Evolutionary conservation across 2,329 filamentous ascomycete genomes (phyloP).

Genomic region (Coniochaeta pulveracea): DNA sequence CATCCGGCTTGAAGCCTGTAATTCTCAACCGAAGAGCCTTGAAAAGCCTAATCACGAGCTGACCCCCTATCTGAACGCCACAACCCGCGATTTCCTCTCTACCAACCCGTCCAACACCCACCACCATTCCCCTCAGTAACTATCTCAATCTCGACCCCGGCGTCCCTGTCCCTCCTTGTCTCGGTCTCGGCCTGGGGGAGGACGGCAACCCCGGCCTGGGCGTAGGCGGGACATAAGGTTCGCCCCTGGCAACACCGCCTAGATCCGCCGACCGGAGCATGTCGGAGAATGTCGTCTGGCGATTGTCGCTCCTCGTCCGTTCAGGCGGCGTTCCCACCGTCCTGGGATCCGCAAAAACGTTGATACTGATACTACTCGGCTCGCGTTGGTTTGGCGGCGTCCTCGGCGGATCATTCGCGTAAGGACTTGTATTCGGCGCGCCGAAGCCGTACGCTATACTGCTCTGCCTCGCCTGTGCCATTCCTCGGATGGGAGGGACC

Average conservation of each 20-base stretch:
- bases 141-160: too few relatives aligned
- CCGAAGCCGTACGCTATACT: slow-evolving; percentile 12
- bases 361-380: slow-evolving; percentile 36
- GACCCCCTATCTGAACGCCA: too few relatives aligned
- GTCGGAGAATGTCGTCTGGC: slow-evolving; percentile 38
- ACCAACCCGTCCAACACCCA: too few relatives aligned
- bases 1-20: too few relatives aligned
- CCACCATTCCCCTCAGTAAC: neutral
- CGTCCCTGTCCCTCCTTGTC: too few relatives aligned
- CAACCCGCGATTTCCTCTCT: too few relatives aligned
- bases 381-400: slow-evolving; percentile 27
- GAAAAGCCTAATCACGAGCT: too few relatives aligned
- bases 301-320: slow-evolving; percentile 8
- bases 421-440: slow-evolving; percentile 6
- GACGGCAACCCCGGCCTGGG: too few relatives aligned
- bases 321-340: slow-evolving; percentile 24
- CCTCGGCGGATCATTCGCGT: slow-evolving; percentile 1
- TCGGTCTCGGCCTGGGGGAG: slow-evolving; percentile 6
- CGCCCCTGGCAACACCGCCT: slow-evolving; percentile 26
- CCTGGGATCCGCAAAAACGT: slow-evolving; percentile 38
- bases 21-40: too few relatives aligned
- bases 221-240: slow-evolving; percentile 26
- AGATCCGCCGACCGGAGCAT: slow-evolving; percentile 38
- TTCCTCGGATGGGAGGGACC: slow-evolving; percentile 24
- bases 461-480: slow-evolving; percentile 15